Percentiles rank a stretch among this genome's conserved stretches.
Conservation (phyloP, 495 filamentous ascomycete genomes). For the Penicillium argentinense region DNA sequence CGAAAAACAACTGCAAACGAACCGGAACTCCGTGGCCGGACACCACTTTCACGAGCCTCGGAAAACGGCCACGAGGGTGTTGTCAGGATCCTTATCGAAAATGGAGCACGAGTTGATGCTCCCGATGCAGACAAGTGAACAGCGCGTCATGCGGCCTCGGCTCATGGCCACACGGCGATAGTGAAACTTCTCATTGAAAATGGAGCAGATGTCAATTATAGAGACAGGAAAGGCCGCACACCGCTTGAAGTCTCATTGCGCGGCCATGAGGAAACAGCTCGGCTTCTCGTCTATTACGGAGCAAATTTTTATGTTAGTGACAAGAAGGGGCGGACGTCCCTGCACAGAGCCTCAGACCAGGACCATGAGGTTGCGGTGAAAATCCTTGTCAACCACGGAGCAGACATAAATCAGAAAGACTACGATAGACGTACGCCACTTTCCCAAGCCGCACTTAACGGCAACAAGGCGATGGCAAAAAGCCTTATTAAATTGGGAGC, state of each 20-base stretch:
- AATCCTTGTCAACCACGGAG: background rate
- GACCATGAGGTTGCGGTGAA: background rate
- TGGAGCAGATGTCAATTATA: too few relatives aligned
- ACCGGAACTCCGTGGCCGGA: background rate
- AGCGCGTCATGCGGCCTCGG: background rate
- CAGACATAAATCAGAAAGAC: background rate
- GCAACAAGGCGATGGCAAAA: background rate
- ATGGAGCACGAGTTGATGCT: background rate
- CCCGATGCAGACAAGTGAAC: background rate
- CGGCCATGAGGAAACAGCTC: too few relatives aligned
- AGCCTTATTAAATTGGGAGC: background rate
- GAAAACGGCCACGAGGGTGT: background rate
- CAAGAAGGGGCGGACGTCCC: background rate
- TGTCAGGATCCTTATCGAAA: background rate
- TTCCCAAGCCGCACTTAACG: background rate
- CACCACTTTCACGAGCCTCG: constrained; percentile 4
- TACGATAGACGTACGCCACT: background rate
- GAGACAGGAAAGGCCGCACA: too few relatives aligned
- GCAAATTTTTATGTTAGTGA: background rate
- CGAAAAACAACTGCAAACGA: constrained; percentile 19
- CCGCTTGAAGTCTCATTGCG: too few relatives aligned
- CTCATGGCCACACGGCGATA: too few relatives aligned
- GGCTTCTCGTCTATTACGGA: background rate
- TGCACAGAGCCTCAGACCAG: background rate
- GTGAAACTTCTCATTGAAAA: too few relatives aligned